Percentiles rank a stretch among this genome's conserved stretches.
Evolutionary conservation across 2,329 filamentous ascomycete genomes (phyloP).

Genomic region (Colletotrichum sp.): DNA sequence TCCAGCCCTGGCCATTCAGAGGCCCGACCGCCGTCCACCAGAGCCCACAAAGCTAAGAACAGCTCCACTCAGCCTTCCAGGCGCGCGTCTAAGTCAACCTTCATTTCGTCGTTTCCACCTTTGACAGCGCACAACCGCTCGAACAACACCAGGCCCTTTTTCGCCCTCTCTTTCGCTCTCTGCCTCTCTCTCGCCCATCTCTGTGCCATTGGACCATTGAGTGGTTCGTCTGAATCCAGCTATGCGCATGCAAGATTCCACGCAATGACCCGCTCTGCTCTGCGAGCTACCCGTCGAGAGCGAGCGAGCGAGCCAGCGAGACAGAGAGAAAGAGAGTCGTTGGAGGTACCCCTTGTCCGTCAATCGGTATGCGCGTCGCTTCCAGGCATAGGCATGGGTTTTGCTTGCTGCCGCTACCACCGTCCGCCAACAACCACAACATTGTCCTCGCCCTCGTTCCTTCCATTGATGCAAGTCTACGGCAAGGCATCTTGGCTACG

Average conservation of each 20-base stretch:
- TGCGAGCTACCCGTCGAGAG: not conserved
- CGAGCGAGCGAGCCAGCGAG: not conserved
- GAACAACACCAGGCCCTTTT: not conserved
- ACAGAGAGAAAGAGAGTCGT: not conserved
- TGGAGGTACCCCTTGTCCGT: not conserved
- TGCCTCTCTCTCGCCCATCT: not conserved
- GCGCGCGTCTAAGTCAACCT: conserved; percentile 21
- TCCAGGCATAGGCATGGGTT: not conserved
- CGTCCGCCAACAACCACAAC: not conserved
- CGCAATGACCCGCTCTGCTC: not conserved
- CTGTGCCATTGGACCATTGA: not conserved
- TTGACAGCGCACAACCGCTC: not conserved
- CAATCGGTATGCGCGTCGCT: not conserved
- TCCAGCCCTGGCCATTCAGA: conserved; percentile 10
- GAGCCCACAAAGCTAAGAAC: not conserved
- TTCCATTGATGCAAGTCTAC: not conserved
- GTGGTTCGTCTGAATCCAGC: not conserved
- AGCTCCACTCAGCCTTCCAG: conserved; percentile 1
- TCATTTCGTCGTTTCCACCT: conserved; percentile 1
- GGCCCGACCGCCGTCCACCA: not conserved
- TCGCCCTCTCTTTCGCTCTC: not conserved
- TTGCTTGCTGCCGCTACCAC: not conserved
- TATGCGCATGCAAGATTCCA: not conserved
- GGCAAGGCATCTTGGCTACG: not conserved
- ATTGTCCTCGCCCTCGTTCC: not conserved